Percentiles rank a stretch among this genome's conserved stretches.
phyloP scores from a whole-genome alignment of 345 rosid species.

The Aurinia saxatilis region DNA sequence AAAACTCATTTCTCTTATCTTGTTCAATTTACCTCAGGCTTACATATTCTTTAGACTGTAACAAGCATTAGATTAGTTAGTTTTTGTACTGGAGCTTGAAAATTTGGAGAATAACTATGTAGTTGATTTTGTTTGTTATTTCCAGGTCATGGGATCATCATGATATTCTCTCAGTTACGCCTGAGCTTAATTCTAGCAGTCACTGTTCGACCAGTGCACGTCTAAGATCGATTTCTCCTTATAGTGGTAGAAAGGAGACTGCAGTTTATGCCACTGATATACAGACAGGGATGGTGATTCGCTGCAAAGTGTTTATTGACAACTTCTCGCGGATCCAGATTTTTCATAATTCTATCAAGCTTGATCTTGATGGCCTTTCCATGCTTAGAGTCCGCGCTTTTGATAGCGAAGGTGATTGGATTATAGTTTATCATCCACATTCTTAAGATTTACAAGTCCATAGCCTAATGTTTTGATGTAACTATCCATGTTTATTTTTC shows the following conservation, averaged over 20 bases:
- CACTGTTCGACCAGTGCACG: conserved; percentile 84
- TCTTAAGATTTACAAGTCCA: background rate
- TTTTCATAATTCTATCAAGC: conserved; percentile 85
- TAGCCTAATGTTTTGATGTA: background rate
- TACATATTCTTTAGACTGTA: too few relatives aligned
- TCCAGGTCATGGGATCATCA: conserved; percentile 98
- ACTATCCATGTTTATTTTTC: background rate
- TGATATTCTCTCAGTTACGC: conserved; percentile 70
- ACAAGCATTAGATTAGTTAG: too few relatives aligned
- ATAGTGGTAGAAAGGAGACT: conserved; percentile 77
- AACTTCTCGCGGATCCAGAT: conserved; percentile 82
- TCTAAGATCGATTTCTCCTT: conserved; percentile 66
- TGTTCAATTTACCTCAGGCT: background rate
- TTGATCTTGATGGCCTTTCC: conserved; percentile 92
- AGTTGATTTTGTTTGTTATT: background rate
- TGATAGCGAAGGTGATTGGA: conserved; percentile 57
- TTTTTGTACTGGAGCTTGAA: background rate
- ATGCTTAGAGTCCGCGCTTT: conserved; percentile 89
- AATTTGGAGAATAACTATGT: background rate
- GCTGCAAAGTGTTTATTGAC: conserved; percentile 95
- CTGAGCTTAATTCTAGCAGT: conserved; percentile 72
- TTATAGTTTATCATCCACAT: background rate
- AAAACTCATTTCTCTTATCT: background rate
- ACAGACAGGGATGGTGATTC: conserved; percentile 74
- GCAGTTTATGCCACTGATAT: conserved; percentile 87